These are phyloP conservation scores for Staphylotrichum longicolle DNA, from an alignment of 495 filamentous ascomycete species.

Conservation along the genomic window DNA sequence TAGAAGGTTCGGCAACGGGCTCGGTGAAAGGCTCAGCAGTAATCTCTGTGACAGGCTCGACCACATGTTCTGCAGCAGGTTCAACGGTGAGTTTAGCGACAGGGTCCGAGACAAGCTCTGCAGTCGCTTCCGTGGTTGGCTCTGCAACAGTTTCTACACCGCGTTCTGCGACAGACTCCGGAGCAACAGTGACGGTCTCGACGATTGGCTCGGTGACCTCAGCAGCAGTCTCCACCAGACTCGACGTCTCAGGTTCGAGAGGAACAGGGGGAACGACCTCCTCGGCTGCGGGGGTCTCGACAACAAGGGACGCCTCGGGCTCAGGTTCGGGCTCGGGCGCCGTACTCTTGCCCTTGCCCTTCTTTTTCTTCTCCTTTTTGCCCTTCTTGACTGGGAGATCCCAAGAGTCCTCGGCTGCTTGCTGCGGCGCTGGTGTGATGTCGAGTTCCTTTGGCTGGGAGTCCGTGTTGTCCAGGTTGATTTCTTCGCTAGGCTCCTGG, in stretches of 20 bases:
- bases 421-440: not conserved
- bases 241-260: not conserved
- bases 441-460: not conserved
- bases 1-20: not conserved
- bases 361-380: conserved; percentile 34
- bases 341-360: conserved; percentile 17
- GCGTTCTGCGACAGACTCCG: not conserved
- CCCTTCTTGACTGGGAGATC: conserved; percentile 22
- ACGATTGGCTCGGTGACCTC: not conserved
- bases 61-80: not conserved
- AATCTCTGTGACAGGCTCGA: not conserved
- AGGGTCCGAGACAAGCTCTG: not conserved
- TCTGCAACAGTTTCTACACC: not conserved
- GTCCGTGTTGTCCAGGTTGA: not conserved
- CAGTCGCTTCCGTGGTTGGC: not conserved
- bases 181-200: not conserved
- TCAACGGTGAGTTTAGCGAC: not conserved
- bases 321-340: conserved; percentile 16
- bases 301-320: conserved; percentile 14
- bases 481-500: not conserved
- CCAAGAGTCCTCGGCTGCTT: not conserved
- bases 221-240: not conserved
- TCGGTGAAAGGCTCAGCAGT: not conserved
- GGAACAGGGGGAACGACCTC: not conserved
- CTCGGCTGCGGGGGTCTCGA: conserved; percentile 14